Evolutionary conservation across 352 stramenopile genomes (phyloP).

Genomic region (Achlya hypogyna): DNA sequence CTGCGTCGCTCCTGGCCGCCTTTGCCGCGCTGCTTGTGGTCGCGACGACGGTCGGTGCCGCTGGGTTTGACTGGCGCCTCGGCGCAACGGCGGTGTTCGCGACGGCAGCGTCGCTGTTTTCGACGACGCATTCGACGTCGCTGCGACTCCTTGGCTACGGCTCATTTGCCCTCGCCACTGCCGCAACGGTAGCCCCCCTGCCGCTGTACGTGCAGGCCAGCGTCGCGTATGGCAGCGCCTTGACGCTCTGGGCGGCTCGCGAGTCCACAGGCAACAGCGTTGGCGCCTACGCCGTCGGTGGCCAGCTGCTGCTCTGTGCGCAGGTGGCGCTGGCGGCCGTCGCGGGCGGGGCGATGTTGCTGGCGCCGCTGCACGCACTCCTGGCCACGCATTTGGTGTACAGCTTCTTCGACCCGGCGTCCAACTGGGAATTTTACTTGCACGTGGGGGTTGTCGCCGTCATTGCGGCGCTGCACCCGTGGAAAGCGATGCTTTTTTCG

Average conservation of each 20-base stretch:
- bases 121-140: not conserved
- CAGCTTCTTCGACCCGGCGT: not conserved
- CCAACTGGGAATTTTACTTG: constrained; percentile 8
- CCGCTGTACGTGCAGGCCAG: not conserved
- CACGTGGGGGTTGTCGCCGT: not conserved
- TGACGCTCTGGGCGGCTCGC: not conserved
- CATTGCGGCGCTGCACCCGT: not conserved
- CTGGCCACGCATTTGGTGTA: not conserved
- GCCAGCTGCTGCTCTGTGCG: not conserved
- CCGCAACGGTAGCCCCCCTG: not conserved
- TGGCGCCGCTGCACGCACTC: not conserved
- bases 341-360: not conserved
- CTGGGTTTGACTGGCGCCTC: not conserved
- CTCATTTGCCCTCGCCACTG: not conserved
- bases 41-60: not conserved
- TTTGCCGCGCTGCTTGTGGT: not conserved
- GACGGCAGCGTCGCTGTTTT: not conserved
- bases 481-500: not conserved
- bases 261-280: not conserved
- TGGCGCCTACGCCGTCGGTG: not conserved
- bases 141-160: not conserved
- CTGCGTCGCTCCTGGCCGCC: not conserved
- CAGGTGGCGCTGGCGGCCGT: not conserved
- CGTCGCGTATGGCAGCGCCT: not conserved
- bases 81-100: not conserved